Conservation (phyloP, 352 stramenopile genomes). For the Phytophthora palmivora region DNA sequence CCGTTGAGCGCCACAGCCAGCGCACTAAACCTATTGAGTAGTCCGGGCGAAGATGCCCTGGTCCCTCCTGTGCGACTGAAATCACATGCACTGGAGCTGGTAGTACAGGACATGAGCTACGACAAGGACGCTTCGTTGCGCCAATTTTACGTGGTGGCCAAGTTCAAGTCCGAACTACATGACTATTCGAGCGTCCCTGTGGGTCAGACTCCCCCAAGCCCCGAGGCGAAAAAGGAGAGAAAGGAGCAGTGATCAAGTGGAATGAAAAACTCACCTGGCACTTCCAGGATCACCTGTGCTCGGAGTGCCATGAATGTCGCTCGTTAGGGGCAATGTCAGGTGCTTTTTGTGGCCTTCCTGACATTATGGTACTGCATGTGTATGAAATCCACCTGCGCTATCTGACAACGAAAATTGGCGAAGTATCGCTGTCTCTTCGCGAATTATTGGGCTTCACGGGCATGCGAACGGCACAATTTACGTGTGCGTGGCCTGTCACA, state of each 20-base stretch:
- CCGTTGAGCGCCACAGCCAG: slow-evolving; percentile 30
- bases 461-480: slow-evolving; percentile 64
- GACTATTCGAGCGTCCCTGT: slow-evolving; percentile 78
- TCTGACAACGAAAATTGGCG: slow-evolving; percentile 85
- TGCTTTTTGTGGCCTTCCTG: slow-evolving; percentile 74
- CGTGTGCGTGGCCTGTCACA: slow-evolving; percentile 77
- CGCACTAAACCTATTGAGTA: slow-evolving; percentile 34
- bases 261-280: slow-evolving; percentile 80
- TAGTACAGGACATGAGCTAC: slow-evolving; percentile 80
- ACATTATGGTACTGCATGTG: slow-evolving; percentile 84
- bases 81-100: slow-evolving; percentile 66
- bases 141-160: slow-evolving; percentile 87
- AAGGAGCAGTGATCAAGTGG: slow-evolving; percentile 68
- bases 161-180: slow-evolving; percentile 87
- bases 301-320: slow-evolving; percentile 73
- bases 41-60: slow-evolving; percentile 15
- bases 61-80: slow-evolving; percentile 53
- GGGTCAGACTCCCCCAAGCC: slow-evolving; percentile 77
- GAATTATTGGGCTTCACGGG: slow-evolving; percentile 80
- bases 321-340: slow-evolving; percentile 62
- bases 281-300: slow-evolving; percentile 81
- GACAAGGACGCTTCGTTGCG: slow-evolving; percentile 75
- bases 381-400: slow-evolving; percentile 88
- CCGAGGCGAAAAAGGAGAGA: slow-evolving; percentile 64
- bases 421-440: slow-evolving; percentile 74